Percentiles rank a stretch among this genome's conserved stretches.
Evolutionary conservation across 495 filamentous ascomycete genomes (phyloP).

Genomic region (Aspergillus biplanus): DNA sequence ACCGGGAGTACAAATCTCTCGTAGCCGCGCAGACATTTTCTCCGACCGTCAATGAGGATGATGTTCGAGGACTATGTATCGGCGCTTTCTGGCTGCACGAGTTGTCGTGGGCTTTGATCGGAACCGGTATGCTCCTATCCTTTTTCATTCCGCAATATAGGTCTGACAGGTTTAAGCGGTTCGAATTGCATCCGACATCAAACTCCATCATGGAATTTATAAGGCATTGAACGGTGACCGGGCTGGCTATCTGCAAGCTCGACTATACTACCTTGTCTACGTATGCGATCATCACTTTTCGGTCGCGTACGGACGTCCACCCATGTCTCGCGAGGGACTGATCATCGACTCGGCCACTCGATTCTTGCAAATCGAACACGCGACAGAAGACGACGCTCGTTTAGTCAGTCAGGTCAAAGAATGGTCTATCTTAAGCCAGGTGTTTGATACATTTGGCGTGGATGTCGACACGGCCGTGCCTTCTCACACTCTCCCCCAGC

Average conservation of each 20-base stretch:
- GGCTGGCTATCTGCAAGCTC: conserved; percentile 31
- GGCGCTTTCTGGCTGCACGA: conserved; percentile 44
- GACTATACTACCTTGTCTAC: conserved; percentile 41
- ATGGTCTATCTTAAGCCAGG: conserved; percentile 36
- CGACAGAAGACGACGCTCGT: conserved; percentile 39
- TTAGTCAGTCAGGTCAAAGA: conserved; percentile 42
- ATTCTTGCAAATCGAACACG: conserved; percentile 33
- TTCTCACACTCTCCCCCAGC: conserved; percentile 24
- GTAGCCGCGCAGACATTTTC: conserved; percentile 29
- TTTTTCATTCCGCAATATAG: neutral
- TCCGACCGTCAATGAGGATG: conserved; percentile 29
- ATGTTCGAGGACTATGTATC: conserved; percentile 38
- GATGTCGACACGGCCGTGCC: conserved; percentile 31
- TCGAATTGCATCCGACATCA: conserved; percentile 32
- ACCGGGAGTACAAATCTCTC: conserved; percentile 31
- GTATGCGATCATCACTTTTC: conserved; percentile 45
- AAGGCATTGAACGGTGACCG: conserved; percentile 35
- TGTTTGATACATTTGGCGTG: conserved; percentile 44
- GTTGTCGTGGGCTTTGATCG: conserved; percentile 36
- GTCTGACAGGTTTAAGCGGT: conserved; percentile 25
- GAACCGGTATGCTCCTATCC: conserved; percentile 14
- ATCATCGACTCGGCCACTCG: neutral
- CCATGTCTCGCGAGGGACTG: conserved; percentile 38
- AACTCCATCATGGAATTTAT: conserved; percentile 37
- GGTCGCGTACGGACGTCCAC: conserved; percentile 37